Evolutionary conservation across 2,329 filamentous ascomycete species (phyloP), one percentile per base, ranked within the genome.

Genomic region (Colletotrichum lini): DNA sequence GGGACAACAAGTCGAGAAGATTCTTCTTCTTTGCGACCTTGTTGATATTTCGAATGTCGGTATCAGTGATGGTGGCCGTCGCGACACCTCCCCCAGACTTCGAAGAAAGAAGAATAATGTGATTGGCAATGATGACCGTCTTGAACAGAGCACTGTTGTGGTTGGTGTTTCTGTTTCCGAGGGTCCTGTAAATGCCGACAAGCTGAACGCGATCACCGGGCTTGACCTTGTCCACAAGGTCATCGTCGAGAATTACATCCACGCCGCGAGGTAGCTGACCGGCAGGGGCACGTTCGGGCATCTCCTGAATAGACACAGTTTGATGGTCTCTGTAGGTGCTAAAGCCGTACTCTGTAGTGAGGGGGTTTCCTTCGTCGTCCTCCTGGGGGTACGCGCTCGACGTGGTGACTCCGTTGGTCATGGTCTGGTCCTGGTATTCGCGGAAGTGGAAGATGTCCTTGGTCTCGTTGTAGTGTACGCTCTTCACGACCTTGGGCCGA

Each of bases 11-110:
- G 65, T 98, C 94, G 74, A 99, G 97, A 4, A 98, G 89, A 74
- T 96, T 95, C 83, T 92, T 95, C 82, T 96, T 96, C 86, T 98
- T 99, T 12, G 96, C 88, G 67, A 98, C 89, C 82, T 97, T 98
- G 86, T 98, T 98, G 86, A 99, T 99, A 80, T 99, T 98, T 77
- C 96, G 93, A 79, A 99, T 97, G 79, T 99, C 96, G 1, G 93
- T 96, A 81, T 98, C 96, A 21, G 96, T 98, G 76, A 99, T 98
- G 6, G 91, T 93, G 18, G 95, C 93, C 72, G 97, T 93, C 0
- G 96, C 96, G 75, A 98, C 93, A 44, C 96, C 96, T 62, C 96
- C 96, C 23, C 96, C 96, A 2, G 96, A 97, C 80, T 99, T 99
- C 18, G 96, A 98, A 2, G 96, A 98, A 8, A 99, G 88, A 44